A percentile compares a stretch with the other conserved stretches of the same genome.
Evolutionary conservation across 345 rosid species (phyloP).

Genomic region (Salix viminalis): DNA sequence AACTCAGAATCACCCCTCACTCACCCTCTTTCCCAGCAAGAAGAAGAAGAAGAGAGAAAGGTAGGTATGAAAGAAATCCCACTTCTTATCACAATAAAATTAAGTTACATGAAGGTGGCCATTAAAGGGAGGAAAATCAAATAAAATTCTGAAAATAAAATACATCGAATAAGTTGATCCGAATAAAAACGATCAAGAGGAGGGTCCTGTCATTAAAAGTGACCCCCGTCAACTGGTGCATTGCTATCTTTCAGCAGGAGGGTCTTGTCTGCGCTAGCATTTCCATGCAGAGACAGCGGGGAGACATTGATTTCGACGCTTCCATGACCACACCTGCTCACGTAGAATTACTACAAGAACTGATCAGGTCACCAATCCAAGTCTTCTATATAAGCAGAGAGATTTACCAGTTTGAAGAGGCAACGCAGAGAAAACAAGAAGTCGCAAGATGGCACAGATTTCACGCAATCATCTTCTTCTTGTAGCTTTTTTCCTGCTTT

Average conservation of each 20-base stretch:
- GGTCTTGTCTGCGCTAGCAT: constrained; percentile 13
- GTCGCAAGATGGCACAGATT: constrained; percentile 26
- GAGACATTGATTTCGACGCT: constrained; percentile 45
- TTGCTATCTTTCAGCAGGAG: not conserved
- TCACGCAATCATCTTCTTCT: constrained; percentile 37
- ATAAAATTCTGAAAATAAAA: not conserved
- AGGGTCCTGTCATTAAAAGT: not conserved
- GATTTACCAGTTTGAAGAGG: constrained; percentile 1
- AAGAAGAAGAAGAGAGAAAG: too few relatives aligned
- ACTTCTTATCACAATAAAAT: not conserved
- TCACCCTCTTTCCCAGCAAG: too few relatives aligned
- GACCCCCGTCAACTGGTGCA: not conserved
- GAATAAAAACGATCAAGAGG: not conserved
- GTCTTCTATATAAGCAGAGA: constrained; percentile 25
- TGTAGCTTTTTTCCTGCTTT: constrained; percentile 33
- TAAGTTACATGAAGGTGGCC: not conserved
- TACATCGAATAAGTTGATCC: not conserved
- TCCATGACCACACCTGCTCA: constrained; percentile 21
- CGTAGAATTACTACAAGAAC: constrained; percentile 37
- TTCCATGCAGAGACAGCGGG: constrained; percentile 32
- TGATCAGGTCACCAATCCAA: constrained; percentile 16
- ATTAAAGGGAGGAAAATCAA: not conserved
- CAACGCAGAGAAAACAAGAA: not conserved
- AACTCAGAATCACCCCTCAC: too few relatives aligned
- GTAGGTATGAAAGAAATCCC: not conserved